phyloP scores from a whole-genome alignment of 495 filamentous ascomycete genomes.

The Penicillium coprophilum region DNA sequence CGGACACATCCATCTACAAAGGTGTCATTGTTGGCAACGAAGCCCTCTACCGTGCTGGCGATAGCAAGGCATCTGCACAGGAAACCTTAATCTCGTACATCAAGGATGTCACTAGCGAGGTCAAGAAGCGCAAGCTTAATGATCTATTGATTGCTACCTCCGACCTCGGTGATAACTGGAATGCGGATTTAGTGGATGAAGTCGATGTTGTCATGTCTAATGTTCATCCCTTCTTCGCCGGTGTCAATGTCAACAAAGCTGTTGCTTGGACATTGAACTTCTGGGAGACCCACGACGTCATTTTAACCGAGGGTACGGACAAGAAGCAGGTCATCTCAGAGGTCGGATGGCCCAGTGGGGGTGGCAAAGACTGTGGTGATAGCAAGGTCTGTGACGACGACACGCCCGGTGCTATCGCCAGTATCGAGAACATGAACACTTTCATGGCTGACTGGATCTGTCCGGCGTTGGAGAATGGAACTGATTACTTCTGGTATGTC shows the following conservation, averaged over 20 bases:
- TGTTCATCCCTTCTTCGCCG: constrained; percentile 95
- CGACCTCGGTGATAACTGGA: constrained; percentile 92
- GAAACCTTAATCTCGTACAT: constrained; percentile 65
- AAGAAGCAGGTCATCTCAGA: constrained; percentile 77
- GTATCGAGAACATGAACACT: constrained; percentile 77
- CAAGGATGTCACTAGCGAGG: constrained; percentile 63
- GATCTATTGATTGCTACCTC: constrained; percentile 80
- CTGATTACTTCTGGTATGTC: constrained; percentile 86
- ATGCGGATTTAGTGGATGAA: constrained; percentile 56
- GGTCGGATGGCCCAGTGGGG: constrained; percentile 86
- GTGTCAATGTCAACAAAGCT: constrained; percentile 64
- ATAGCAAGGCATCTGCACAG: constrained; percentile 56
- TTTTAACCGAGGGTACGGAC: constrained; percentile 54
- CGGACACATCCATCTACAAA: constrained; percentile 64
- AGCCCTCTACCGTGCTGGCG: constrained; percentile 72
- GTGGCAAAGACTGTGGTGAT: constrained; percentile 75
- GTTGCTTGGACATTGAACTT: constrained; percentile 83
- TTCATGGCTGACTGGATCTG: constrained; percentile 90
- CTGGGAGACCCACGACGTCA: constrained; percentile 66
- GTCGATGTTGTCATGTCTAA: constrained; percentile 95
- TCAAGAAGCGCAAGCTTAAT: constrained; percentile 62
- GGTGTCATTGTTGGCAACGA: constrained; percentile 95
- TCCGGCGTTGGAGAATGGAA: constrained; percentile 71
- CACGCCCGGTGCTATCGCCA: constrained; percentile 66
- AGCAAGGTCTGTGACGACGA: constrained; percentile 51